phyloP scores from a whole-genome alignment of 345 rosid genomes.

The Brassica cretica region DNA sequence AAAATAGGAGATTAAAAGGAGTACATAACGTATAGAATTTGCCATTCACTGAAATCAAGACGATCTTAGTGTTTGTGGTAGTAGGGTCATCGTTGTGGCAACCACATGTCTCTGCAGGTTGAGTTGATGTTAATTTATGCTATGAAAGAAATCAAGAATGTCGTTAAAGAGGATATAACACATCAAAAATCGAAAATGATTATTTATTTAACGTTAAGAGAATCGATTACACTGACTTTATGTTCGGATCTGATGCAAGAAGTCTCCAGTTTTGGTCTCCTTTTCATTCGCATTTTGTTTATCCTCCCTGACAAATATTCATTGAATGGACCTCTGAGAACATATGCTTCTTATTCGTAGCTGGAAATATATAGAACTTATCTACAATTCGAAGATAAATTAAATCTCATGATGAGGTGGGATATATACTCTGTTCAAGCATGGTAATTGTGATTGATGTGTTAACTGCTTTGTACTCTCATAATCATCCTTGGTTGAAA shows the following conservation, averaged over 20 bases:
- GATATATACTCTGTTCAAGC: too few relatives aligned
- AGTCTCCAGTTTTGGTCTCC: constrained; percentile 61
- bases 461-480: background rate
- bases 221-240: background rate
- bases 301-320: constrained; percentile 46
- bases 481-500: background rate
- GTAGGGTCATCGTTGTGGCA: constrained; percentile 45
- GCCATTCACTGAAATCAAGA: constrained; percentile 56
- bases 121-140: constrained; percentile 51
- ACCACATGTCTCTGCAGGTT: constrained; percentile 50
- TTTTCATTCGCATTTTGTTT: constrained; percentile 28
- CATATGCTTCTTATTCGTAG: constrained; percentile 26
- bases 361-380: background rate
- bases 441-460: background rate
- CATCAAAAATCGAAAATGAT: constrained; percentile 17
- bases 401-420: background rate
- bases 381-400: background rate
- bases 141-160: constrained; percentile 12
- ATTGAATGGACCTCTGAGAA: constrained; percentile 45
- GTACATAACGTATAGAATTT: constrained; percentile 69
- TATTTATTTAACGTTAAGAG: too few relatives aligned
- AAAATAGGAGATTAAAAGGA: constrained; percentile 15
- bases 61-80: constrained; percentile 48
- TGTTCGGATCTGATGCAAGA: constrained; percentile 66
- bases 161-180: constrained; percentile 18